Base-by-base conservation (phyloP, 2,329 filamentous ascomycete species). In the Colletotrichum salicis region DNA sequence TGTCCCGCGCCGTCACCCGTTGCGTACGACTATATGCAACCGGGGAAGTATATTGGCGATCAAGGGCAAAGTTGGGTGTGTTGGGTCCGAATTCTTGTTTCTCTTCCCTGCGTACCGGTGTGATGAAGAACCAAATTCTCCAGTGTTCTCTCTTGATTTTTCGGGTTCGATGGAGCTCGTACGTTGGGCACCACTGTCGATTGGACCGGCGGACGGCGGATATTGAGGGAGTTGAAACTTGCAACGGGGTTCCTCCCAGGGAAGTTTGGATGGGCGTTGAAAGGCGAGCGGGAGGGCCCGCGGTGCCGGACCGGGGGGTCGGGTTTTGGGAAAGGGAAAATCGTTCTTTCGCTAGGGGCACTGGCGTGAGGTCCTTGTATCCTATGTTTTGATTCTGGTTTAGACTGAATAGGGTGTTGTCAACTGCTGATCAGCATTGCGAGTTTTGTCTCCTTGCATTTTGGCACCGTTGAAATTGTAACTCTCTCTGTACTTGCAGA, bases 211-310 rank as follows among this genome's bases (percentile, higher is more conserved):
- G 33, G 29, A 19, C 12, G 54, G 66, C 48, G 41, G 41, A 7
- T 52, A 51, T 37, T 37, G 22, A 24, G 35, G 22, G 33, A 27
- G 15, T 48, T 66, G 55, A 51, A 60, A 57, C 54, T 41, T 6
- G 37, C 24, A 31, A 33, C 15, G 35, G 59, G 60, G 45, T 33
- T 24, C 37, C 37, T 22, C 41, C 41, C 60, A 37, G 54, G 31
- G 12, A 19, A 41, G 27, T 41, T n/a, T 48, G 22, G 27, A 54
- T 24, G 51, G n/a, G 58, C 27, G 45, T 15, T 35, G 24, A 55
- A 24, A 67, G 58, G 45, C 58, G 69, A 63, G 58, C 69, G 69
- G 69, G 58, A 71, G 54, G 52, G 64, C 41, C 64, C 64, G 69
- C 54, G 58, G 59, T n/a, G 59, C 35, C 54, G 33, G 64, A 24